Evolutionary conservation across 2,329 filamentous ascomycete genomes (phyloP).

Genomic region (Cryphonectria nitschkei): DNA sequence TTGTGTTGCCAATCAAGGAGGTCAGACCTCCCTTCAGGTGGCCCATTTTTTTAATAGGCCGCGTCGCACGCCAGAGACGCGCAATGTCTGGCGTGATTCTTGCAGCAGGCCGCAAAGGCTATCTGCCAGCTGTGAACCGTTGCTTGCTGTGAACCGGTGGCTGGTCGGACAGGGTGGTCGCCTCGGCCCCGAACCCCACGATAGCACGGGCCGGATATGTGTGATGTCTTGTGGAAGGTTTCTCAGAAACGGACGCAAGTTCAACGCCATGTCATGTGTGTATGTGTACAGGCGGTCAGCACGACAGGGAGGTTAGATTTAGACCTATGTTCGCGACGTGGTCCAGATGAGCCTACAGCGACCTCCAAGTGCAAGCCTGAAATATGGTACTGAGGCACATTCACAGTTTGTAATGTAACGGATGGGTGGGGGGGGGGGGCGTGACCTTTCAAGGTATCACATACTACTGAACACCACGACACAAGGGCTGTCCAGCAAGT

Average conservation of each 20-base stretch:
- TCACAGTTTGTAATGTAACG: background rate
- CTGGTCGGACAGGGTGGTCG: constrained; percentile 20
- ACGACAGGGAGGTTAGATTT: background rate
- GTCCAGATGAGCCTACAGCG: background rate
- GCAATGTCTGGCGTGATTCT: constrained; percentile 11
- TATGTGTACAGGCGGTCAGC: background rate
- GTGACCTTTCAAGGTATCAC: background rate
- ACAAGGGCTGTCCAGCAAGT: constrained; percentile 6
- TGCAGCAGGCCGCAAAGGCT: background rate
- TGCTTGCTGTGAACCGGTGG: constrained; percentile 10
- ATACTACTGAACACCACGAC: background rate
- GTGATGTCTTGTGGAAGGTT: constrained; percentile 27
- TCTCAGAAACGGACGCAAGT: constrained; percentile 28
- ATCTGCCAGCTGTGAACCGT: background rate
- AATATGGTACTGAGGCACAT: background rate
- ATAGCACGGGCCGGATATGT: constrained; percentile 27
- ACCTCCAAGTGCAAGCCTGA: too few species aligned
- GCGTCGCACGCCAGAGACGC: constrained; percentile 9
- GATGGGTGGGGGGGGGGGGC: background rate
- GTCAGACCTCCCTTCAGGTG: constrained; percentile 15
- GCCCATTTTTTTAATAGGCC: constrained; percentile 16
- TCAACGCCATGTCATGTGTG: constrained; percentile 19
- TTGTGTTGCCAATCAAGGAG: constrained; percentile 16
- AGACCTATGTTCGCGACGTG: constrained; percentile 15
- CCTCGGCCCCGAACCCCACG: constrained; percentile 24